phyloP scores from a whole-genome alignment of 352 stramenopile species.

The Globisporangium nodosum region DNA sequence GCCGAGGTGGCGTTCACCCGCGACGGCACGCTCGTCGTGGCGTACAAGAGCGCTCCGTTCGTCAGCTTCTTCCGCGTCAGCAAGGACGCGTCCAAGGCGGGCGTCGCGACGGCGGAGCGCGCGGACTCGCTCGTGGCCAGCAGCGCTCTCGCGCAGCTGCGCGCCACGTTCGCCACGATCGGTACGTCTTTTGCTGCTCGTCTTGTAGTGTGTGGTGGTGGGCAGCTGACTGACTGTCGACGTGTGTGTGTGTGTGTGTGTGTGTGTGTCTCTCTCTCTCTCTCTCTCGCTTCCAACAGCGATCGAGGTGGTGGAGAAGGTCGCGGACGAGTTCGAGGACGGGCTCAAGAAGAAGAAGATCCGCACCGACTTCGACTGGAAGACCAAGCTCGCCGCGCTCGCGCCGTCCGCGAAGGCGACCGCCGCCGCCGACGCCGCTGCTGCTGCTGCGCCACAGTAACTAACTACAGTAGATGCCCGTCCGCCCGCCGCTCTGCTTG shows the following conservation, averaged over 20 bases:
- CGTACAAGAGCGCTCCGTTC: conserved; percentile 60
- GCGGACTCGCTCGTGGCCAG: conserved; percentile 11
- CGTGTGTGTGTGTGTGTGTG: neutral
- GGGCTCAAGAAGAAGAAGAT: conserved; percentile 83
- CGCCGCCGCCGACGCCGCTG: neutral
- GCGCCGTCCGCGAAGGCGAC: neutral
- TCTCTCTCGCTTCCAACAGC: conserved; percentile 18
- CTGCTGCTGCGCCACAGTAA: neutral
- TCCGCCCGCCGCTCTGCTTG: neutral
- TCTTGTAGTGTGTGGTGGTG: neutral
- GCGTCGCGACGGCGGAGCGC: neutral
- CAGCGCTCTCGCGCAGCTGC: conserved; percentile 34
- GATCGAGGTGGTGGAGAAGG: conserved; percentile 36
- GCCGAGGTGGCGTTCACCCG: conserved; percentile 45
- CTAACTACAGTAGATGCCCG: neutral
- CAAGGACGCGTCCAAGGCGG: conserved; percentile 18
- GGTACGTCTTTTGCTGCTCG: conserved; percentile 23
- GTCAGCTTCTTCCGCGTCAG: conserved; percentile 46
- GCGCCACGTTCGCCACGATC: conserved; percentile 40
- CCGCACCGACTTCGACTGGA: conserved; percentile 35
- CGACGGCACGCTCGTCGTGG: conserved; percentile 38
- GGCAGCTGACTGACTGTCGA: neutral
- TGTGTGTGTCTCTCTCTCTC: neutral
- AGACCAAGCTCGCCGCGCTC: conserved; percentile 23
- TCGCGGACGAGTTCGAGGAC: conserved; percentile 53